These are phyloP conservation scores for Plicaturopsis crispa DNA, from an alignment of 768 basidiomycete species.

Conservation along the genomic window DNA sequence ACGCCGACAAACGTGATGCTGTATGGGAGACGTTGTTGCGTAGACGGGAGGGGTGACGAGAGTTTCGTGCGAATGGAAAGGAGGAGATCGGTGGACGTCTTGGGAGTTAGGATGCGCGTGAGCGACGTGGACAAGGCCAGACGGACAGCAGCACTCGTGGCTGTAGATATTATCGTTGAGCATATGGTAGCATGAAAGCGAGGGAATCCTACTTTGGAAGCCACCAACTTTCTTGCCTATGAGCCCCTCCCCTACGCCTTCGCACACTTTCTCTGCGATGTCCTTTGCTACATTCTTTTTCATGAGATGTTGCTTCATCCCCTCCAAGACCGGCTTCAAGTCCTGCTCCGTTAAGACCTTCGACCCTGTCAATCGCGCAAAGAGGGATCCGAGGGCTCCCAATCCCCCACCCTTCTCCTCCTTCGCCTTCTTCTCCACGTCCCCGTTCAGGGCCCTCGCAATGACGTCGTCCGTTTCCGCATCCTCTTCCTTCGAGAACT, in stretches of 20 bases:
- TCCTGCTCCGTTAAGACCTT: constrained; percentile 80
- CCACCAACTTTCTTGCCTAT: constrained; percentile 89
- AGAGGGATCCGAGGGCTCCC: constrained; percentile 68
- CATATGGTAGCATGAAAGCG: neutral
- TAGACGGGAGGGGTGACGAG: constrained; percentile 63
- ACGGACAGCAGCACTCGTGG: constrained; percentile 79
- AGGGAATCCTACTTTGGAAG: constrained; percentile 63
- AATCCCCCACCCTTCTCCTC: constrained; percentile 35
- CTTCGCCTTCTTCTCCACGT: constrained; percentile 23
- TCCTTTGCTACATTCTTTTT: constrained; percentile 97
- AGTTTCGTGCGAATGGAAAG: constrained; percentile 89
- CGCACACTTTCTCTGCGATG: constrained; percentile 91
- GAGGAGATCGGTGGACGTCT: constrained; percentile 93
- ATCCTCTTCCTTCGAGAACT: constrained; percentile 46
- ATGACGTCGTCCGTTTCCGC: constrained; percentile 47
- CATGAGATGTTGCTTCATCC: constrained; percentile 98
- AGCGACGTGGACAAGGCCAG: constrained; percentile 77
- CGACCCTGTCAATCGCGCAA: constrained; percentile 79
- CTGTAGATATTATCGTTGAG: constrained; percentile 29
- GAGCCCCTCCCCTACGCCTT: constrained; percentile 84
- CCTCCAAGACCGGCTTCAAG: constrained; percentile 79
- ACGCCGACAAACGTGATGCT: constrained; percentile 96
- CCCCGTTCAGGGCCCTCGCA: constrained; percentile 45
- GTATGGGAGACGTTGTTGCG: constrained; percentile 79
- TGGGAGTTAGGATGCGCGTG: constrained; percentile 92